Evolutionary conservation across 1,284 basidiomycete species (phyloP), one percentile per base, ranked within the genome.

Genomic region (Athelia psychrophila): DNA sequence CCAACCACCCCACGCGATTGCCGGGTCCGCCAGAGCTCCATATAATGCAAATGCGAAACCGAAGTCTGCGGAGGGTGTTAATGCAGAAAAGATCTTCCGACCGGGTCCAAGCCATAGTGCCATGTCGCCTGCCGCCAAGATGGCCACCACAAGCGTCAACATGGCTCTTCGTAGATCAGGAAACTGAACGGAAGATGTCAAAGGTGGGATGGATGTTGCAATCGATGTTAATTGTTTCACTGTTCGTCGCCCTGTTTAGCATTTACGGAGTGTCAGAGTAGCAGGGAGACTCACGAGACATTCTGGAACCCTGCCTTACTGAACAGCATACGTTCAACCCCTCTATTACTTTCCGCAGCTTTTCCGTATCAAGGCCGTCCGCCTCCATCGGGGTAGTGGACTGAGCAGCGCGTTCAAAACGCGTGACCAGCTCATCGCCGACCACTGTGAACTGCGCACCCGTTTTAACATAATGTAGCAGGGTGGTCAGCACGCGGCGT

Each of bases 401-500:
- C n/a, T 22, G 38, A 18, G n/a, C 38, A 9, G 9, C 38, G 55
- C 59, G 59, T 52, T 72, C 60, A 51, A 77, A 71, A 44, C 64
- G 62, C 42, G 67, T 59, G 1, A 80, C 60, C 2, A 89, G 56
- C 12, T 78, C 60, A 23, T 92, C 84, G 1, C 81, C 76, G 3
- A 93, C 58, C 0, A 78, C 66, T 6, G 76, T 65, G 60, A 91
- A 89, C 50, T 84, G 79, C 19, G 86, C 83, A 0, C 84, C 66
- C 19, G 74, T 75, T 54, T 86, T 84, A 59, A 86, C 86, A 63
- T 95, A 91, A 64, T 95, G 93, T 3, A 89, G 81, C 16, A 93
- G 69, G 0, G 92, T 86, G 0, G 90, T 95, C 3, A 91, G 67
- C 2, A 87, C 73, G n/a, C 89, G 80, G 4, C 86, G 82, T 23